These are phyloP conservation scores for Tulasnella sp. DNA, from an alignment of 768 basidiomycete genomes.

Conservation along the genomic window DNA sequence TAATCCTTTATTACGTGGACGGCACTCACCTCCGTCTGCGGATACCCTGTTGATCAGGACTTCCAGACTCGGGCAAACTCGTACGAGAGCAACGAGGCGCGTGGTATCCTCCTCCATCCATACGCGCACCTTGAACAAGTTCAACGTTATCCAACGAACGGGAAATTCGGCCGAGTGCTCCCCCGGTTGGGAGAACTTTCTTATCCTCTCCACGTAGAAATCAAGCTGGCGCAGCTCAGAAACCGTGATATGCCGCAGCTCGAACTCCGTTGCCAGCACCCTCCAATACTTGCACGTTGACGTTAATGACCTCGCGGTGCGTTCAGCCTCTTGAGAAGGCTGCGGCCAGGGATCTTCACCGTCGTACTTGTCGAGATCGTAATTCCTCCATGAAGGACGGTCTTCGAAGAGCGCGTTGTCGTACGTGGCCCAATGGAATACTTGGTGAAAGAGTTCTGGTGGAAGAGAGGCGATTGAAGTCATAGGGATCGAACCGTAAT, in stretches of 20 bases:
- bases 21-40: not conserved
- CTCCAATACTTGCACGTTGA: not conserved
- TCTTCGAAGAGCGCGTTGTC: not conserved
- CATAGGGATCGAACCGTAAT: too few species aligned
- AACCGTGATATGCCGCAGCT: not conserved
- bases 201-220: not conserved
- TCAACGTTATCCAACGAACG: not conserved
- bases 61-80: not conserved
- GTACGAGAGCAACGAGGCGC: not conserved
- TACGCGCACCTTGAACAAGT: not conserved
- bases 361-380: not conserved
- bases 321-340: not conserved
- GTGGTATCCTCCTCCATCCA: not conserved
- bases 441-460: not conserved
- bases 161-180: not conserved
- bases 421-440: not conserved
- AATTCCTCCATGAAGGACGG: not conserved
- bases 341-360: not conserved
- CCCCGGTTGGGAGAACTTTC: not conserved
- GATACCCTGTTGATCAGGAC: not conserved
- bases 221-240: not conserved
- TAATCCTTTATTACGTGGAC: not conserved
- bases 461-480: not conserved
- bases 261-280: not conserved
- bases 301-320: not conserved